phyloP scores from a whole-genome alignment of 2,329 filamentous ascomycete species.

The Phialemoniopsis sp. region DNA sequence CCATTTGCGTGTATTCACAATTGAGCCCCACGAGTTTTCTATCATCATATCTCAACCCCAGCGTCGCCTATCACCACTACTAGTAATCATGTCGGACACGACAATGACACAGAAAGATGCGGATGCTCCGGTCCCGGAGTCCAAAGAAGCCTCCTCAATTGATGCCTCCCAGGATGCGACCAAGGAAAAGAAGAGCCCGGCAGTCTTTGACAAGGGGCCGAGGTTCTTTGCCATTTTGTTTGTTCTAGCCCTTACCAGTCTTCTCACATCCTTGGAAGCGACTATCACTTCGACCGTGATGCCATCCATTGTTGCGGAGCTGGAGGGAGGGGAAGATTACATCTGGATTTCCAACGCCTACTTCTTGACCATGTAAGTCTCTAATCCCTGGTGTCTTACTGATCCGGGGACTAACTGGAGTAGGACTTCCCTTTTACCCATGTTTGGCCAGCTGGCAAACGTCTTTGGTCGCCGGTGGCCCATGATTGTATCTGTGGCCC shows the following conservation, averaged over 20 bases:
- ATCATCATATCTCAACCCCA: too few species aligned
- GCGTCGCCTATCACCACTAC: too few species aligned
- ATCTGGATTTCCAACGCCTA: constrained; percentile 3
- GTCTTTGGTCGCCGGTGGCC: constrained; percentile 17
- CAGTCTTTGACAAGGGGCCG: background rate
- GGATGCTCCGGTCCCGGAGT: too few species aligned
- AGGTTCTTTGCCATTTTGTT: constrained; percentile 2
- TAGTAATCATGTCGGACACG: too few species aligned
- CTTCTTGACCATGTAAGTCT: constrained; percentile 2
- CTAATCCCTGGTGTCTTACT: too few species aligned
- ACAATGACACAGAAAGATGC: too few species aligned
- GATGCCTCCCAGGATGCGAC: too few species aligned
- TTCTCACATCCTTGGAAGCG: constrained; percentile 1
- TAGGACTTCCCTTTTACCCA: constrained; percentile 15
- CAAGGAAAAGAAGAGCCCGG: too few species aligned
- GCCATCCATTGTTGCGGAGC: background rate
- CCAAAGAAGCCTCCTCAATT: too few species aligned
- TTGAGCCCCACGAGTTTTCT: too few species aligned
- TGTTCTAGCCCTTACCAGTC: background rate
- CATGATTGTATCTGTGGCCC: constrained; percentile 6
- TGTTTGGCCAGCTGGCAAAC: constrained; percentile 17
- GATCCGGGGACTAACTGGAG: too few species aligned
- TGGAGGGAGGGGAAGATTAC: constrained; percentile 1
- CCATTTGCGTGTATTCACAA: too few species aligned
- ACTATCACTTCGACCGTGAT: constrained; percentile 1